Evolutionary conservation across 2,329 filamentous ascomycete genomes (phyloP), one percentile per base, ranked within the genome.

Genomic region (Alternaria novae-zelandiae): DNA sequence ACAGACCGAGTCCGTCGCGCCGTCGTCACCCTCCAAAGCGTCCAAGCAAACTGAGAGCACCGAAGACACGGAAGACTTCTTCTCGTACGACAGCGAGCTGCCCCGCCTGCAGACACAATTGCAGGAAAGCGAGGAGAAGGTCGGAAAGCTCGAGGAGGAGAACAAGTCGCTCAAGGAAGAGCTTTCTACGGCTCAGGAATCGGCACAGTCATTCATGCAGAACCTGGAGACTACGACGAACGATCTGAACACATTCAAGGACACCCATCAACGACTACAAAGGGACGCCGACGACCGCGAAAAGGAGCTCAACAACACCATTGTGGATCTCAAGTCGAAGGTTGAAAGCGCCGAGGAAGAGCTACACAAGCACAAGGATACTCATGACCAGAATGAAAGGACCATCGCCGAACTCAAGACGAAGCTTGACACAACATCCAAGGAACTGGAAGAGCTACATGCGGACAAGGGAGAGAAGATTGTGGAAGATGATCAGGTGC

Each of bases 11-110:
- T 76, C 77, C 2, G 57, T 60, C n/a, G 69, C 70, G 17, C 66
- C 72, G 36, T 75, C 72, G 2, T 70, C 74, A 2, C 61, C 70
- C 2, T 71, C 74, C 3, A 76, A 76, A 54, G 65, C 68, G 6
- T 70, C 73, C 3, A 76, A 76, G 56, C 65, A 72, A 11, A 71
- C 72, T 2, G 70, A 72, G 13, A 57, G 65, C 12, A 60, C 76
- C 2, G 75, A 83, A 9, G 78, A 80, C 67, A 82, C 80, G 23
- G 91, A 94, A 67, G 92, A 97, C 53, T 91, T 97, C 80, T 97
- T 97, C 81, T 97, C 94, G 0, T 96, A 94, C 71, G 94, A 98
- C 62, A 90, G 91, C 54, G 95, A 98, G 80, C 85, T 96, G 13
- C 91, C 92, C 4, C 88, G 92, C 57, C 82, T 97, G n/a, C 91